Percentiles rank a stretch among this genome's conserved stretches.
Evolutionary conservation across 768 basidiomycete genomes (phyloP).

Genomic region (button mushroom (Agaricus bisporus)): DNA sequence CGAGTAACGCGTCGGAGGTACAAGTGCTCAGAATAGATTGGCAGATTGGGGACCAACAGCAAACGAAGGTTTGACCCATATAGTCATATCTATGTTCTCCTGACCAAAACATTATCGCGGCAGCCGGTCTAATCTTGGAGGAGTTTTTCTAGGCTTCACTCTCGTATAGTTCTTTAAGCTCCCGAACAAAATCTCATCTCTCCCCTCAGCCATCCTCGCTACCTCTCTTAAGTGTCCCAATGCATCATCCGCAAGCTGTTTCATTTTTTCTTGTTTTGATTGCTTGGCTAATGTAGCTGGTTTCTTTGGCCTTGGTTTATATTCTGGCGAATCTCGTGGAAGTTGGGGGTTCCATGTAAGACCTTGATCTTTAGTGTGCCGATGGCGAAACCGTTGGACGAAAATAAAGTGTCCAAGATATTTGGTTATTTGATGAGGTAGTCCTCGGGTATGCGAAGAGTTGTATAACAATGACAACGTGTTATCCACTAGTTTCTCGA

Average conservation of each 20-base stretch:
- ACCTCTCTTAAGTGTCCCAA: conserved; percentile 48
- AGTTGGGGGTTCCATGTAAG: conserved; percentile 11
- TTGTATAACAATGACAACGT: conserved; percentile 57
- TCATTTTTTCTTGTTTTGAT: conserved; percentile 10
- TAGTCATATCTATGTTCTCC: not conserved
- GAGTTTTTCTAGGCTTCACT: conserved; percentile 9
- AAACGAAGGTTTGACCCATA: not conserved
- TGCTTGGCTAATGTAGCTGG: conserved; percentile 8
- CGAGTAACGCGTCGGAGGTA: too few relatives aligned
- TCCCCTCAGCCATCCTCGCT: conserved; percentile 54
- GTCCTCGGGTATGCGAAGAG: conserved; percentile 57
- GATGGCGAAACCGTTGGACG: conserved; percentile 20
- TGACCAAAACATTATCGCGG: not conserved
- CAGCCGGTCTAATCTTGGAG: not conserved
- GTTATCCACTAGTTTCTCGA: conserved; percentile 47
- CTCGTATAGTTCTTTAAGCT: conserved; percentile 29
- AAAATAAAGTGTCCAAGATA: conserved; percentile 42
- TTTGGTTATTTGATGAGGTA: conserved; percentile 51
- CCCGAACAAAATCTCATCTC: conserved; percentile 40
- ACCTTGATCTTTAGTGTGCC: conserved; percentile 6
- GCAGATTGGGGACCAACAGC: not conserved
- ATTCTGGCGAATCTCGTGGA: conserved; percentile 8
- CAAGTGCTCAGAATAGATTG: not conserved
- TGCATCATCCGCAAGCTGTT: conserved; percentile 27
- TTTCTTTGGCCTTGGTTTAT: conserved; percentile 10